Percentiles rank a stretch among this genome's conserved stretches.
phyloP scores from a whole-genome alignment of 2,329 filamentous ascomycete genomes.

The Pseudogymnoascus sp. region DNA sequence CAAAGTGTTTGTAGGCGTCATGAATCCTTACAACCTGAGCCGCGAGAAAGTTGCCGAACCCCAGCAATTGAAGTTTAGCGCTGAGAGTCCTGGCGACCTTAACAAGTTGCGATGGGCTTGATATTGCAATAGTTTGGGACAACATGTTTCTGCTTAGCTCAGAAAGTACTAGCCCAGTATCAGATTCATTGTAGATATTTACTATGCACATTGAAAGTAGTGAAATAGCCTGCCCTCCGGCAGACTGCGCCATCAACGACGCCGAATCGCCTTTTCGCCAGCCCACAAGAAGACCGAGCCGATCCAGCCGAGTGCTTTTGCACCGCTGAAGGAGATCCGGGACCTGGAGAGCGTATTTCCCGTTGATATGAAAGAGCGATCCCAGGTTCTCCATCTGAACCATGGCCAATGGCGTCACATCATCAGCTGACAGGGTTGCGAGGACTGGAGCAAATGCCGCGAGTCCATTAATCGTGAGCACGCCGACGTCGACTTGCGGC shows the following conservation, averaged over 20 bases:
- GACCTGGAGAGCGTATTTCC: constrained; percentile 11
- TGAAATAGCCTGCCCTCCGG: neutral
- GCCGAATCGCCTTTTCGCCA: constrained; percentile 15
- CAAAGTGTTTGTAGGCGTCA: neutral
- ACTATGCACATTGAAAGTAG: neutral
- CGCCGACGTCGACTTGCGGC: neutral
- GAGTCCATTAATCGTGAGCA: neutral
- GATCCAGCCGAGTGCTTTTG: neutral
- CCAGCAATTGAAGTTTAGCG: neutral
- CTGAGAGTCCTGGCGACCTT: constrained; percentile 11
- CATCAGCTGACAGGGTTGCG: constrained; percentile 14
- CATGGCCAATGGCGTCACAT: constrained; percentile 14
- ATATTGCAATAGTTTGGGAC: neutral
- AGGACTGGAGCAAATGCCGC: constrained; percentile 6
- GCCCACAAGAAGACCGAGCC: constrained; percentile 13
- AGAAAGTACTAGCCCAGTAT: neutral
- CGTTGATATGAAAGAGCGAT: constrained; percentile 13
- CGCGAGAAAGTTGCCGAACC: neutral
- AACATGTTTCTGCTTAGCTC: neutral
- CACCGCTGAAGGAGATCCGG: constrained; percentile 14
- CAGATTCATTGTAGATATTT: neutral
- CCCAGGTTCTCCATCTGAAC: constrained; percentile 17
- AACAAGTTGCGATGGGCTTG: neutral
- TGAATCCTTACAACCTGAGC: neutral
- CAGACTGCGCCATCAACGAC: constrained; percentile 11